phyloP scores from a whole-genome alignment of 352 stramenopile species.

The Phytopythium helicoides region DNA sequence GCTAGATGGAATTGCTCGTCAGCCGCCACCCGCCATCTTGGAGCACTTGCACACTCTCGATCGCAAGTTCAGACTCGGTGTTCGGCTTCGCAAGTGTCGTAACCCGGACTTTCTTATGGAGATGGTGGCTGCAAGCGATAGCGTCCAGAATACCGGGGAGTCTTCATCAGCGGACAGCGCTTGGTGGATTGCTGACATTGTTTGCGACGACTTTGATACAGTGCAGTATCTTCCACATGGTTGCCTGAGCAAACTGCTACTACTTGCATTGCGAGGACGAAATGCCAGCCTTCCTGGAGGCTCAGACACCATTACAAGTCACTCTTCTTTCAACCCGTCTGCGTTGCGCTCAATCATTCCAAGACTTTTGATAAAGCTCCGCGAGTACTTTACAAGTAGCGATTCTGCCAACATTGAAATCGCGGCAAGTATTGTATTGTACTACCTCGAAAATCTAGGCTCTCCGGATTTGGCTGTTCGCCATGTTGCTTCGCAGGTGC shows the following conservation, averaged over 20 bases:
- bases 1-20: constrained; percentile 53
- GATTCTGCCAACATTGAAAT: constrained; percentile 24
- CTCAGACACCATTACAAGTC: constrained; percentile 2
- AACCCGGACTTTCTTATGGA: constrained; percentile 85
- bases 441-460: constrained; percentile 70
- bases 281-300: neutral
- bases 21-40: constrained; percentile 70
- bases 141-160: constrained; percentile 15
- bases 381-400: constrained; percentile 43
- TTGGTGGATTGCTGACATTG: constrained; percentile 88
- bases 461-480: constrained; percentile 46
- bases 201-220: constrained; percentile 82
- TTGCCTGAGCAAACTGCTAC: constrained; percentile 75
- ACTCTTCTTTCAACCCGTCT: constrained; percentile 27
- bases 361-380: constrained; percentile 49
- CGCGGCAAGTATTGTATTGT: constrained; percentile 55
- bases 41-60: constrained; percentile 71
- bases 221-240: constrained; percentile 76
- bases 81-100: constrained; percentile 73
- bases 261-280: constrained; percentile 46
- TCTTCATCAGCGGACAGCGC: constrained; percentile 25
- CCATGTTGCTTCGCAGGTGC: constrained; percentile 59
- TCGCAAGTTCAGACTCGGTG: constrained; percentile 72
- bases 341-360: constrained; percentile 48
- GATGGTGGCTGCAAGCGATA: constrained; percentile 67